Evolutionary conservation across 2,329 filamentous ascomycete genomes (phyloP).

Genomic region (Orbilia blumenaviensis): DNA sequence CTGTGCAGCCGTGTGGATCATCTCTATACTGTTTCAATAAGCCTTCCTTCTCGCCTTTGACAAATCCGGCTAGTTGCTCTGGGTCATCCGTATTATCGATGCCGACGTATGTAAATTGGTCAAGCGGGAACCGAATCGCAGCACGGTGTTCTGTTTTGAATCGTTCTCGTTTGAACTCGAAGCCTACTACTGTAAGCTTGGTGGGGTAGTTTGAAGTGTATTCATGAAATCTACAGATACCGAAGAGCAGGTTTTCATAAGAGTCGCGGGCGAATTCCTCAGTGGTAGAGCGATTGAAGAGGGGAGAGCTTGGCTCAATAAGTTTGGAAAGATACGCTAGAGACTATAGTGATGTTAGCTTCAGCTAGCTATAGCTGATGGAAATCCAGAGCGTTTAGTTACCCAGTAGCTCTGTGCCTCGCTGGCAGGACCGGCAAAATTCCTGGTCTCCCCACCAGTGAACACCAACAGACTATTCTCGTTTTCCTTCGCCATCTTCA

Average conservation of each 20-base stretch:
- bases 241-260: slow-evolving; percentile 84
- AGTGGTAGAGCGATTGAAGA: slow-evolving; percentile 55
- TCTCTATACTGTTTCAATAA: slow-evolving; percentile 56
- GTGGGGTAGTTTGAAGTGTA: slow-evolving; percentile 66
- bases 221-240: slow-evolving; percentile 68
- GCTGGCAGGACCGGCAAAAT: slow-evolving; percentile 65
- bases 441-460: slow-evolving; percentile 75
- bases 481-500: slow-evolving; percentile 66
- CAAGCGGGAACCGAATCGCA: slow-evolving; percentile 68
- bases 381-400: slow-evolving; percentile 22
- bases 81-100: slow-evolving; percentile 68
- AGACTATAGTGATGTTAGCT: background rate
- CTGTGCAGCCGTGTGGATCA: slow-evolving; percentile 58
- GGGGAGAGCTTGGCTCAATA: slow-evolving; percentile 31
- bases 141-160: slow-evolving; percentile 72
- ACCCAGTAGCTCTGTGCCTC: slow-evolving; percentile 73
- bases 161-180: slow-evolving; percentile 73
- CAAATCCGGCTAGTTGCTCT: slow-evolving; percentile 22
- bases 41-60: slow-evolving; percentile 44
- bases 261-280: slow-evolving; percentile 83
- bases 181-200: slow-evolving; percentile 72
- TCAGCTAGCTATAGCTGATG: background rate
- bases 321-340: slow-evolving; percentile 43
- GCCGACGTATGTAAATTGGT: slow-evolving; percentile 67
- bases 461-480: slow-evolving; percentile 70